A percentile compares a stretch with the other conserved stretches of the same genome.
Evolutionary conservation across 2,329 filamentous ascomycete genomes (phyloP).

Genomic region (Colletotrichum tanaceti): DNA sequence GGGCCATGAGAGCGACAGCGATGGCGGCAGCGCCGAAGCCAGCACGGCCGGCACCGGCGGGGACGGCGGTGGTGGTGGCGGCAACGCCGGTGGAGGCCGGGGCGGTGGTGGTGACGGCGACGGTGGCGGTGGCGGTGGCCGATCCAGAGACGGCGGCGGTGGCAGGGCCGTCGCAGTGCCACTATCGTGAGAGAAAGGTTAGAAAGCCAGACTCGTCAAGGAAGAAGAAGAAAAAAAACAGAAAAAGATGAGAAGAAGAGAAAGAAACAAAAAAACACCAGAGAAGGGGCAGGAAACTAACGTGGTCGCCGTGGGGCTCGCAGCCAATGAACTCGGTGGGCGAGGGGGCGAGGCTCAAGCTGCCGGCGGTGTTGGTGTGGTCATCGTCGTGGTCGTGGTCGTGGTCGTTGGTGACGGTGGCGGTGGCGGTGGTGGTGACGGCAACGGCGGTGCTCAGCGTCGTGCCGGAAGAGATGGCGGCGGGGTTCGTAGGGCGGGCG

Average conservation of each 20-base stretch:
- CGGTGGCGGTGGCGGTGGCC: slow-evolving; percentile 4
- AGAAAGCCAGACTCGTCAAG: not conserved
- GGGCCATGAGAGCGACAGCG: slow-evolving; percentile 31
- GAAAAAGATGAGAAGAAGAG: too few relatives aligned
- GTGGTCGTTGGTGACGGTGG: too few relatives aligned
- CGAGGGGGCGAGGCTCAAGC: not conserved
- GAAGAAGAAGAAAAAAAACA: too few relatives aligned
- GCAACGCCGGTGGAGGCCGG: slow-evolving; percentile 19
- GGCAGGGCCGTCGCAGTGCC: slow-evolving; percentile 46
- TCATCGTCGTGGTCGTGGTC: slow-evolving; percentile 4
- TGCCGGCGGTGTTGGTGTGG: not conserved
- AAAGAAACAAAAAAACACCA: slow-evolving; percentile 41
- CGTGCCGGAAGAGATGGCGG: not conserved
- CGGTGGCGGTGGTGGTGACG: slow-evolving; percentile 9
- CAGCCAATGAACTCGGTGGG: not conserved
- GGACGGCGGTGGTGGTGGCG: not conserved
- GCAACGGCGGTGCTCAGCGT: not conserved
- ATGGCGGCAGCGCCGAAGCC: slow-evolving; percentile 63
- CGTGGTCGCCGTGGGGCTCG: not conserved
- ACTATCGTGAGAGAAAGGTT: slow-evolving; percentile 47
- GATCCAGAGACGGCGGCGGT: slow-evolving; percentile 8
- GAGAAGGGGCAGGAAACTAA: slow-evolving; percentile 42
- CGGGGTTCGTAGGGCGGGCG: not conserved
- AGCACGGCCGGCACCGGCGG: too few relatives aligned
- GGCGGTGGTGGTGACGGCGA: slow-evolving; percentile 8